Evolutionary conservation across 2,329 filamentous ascomycete genomes (phyloP), one percentile per base, ranked within the genome.

Genomic region (Fusarium poae): DNA sequence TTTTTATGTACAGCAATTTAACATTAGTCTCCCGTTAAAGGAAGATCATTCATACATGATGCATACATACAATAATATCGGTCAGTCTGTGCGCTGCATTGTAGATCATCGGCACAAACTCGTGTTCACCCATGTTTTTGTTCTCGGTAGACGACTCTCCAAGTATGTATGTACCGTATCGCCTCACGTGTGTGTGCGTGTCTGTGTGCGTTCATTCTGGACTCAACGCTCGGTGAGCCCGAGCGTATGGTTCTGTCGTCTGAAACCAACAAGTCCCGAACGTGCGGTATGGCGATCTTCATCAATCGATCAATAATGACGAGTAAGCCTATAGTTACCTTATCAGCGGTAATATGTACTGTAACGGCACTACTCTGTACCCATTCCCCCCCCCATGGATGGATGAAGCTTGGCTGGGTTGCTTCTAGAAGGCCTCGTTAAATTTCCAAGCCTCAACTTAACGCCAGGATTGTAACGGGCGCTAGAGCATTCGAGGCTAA

Each of bases 401-500:
- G 30, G 8, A 50, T 37, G 18, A 27, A 45, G 27, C 42, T 12
- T 44, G 15, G 43, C 27, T 45, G 43, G 27, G 7, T 39, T 50
- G 27, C 48, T 50, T 50, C 48, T 50, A 39, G 48, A 50, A 50
- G 34, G 23, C 48, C 32, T 50, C 32, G 48, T 27, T 21, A 35
- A 25, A 16, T 15, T 25, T 6, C 18, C 23, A 50, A 50, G 46
- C 32, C 48, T 50, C 32, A 50, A 50, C 18, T 50, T 50, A 21
- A n/a, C 48, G 48, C 48, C 48, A 39, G 21, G 23, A 35, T 23
- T 35, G 11, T 20, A 50, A 39, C 48, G 48, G 48, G 23, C 32
- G 18, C 48, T 50, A 50, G 48, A 20, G 18, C 48, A 21, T 39
- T 27, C 11, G 25, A 21, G 48, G 48, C n/a, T 27, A 50, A 37